A percentile compares a stretch with the other conserved stretches of the same genome.
Evolutionary conservation across 805 yeast genomes (phyloP).

Genomic region (Candida arabinofermentans): DNA sequence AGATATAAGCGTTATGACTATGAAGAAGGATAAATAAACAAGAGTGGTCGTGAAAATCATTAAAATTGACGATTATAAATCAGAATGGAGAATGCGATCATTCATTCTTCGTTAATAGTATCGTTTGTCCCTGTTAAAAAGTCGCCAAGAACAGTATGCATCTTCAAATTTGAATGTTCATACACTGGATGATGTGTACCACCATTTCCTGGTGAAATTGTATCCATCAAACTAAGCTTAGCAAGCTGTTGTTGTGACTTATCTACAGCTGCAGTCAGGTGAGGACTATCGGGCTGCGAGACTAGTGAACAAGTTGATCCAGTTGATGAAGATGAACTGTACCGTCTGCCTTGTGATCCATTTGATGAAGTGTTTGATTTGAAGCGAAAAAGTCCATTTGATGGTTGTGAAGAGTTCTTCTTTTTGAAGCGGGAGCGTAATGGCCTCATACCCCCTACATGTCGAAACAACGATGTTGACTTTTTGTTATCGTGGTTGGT

Average conservation of each 20-base stretch:
- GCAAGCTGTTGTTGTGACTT: slow-evolving; percentile 5
- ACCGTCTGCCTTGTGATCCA: slow-evolving; percentile 2
- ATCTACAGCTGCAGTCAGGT: slow-evolving; percentile 4
- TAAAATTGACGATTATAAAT: too few species aligned
- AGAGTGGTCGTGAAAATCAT: too few species aligned
- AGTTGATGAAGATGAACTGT: slow-evolving; percentile 8
- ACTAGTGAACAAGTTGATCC: slow-evolving; percentile 5
- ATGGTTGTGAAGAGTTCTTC: slow-evolving; percentile 3
- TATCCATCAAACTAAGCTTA: slow-evolving; percentile 6
- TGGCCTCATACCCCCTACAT: slow-evolving; percentile 6
- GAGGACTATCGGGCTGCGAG: slow-evolving; percentile 8
- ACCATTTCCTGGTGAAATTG: too few species aligned
- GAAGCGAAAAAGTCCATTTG: slow-evolving; percentile 6
- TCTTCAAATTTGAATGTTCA: background rate
- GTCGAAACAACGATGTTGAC: slow-evolving; percentile 5
- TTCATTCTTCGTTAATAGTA: slow-evolving; percentile 1
- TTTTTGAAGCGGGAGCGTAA: slow-evolving; percentile 12
- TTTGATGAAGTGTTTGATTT: slow-evolving; percentile 6
- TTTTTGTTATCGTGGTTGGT: too few species aligned
- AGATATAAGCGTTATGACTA: too few species aligned
- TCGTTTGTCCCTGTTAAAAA: background rate
- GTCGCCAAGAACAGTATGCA: background rate
- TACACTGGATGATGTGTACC: background rate
- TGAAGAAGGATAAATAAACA: too few species aligned
- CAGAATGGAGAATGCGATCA: too few species aligned